Evolutionary conservation across 306 rosid species (phyloP), one percentile per base, ranked within the genome.

Genomic region (Malus orientalis): DNA sequence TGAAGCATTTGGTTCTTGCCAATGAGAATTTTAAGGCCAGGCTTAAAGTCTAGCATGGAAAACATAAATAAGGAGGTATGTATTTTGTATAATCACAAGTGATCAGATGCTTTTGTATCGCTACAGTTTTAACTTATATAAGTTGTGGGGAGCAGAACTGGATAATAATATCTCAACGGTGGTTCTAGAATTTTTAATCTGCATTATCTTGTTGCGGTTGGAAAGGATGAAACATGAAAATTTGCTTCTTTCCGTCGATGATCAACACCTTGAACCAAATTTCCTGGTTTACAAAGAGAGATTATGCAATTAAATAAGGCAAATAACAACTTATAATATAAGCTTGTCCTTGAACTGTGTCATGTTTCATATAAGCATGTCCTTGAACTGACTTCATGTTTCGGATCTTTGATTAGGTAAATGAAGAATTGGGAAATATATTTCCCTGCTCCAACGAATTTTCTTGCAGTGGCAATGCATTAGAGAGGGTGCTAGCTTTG

Each of bases 401-500:
- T 63, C 42, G 67, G 69, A 55, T 25, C 72, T 78, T 76, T 79
- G 38, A 68, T 70, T 79, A 96, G 98, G 97, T 91, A 81, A 96
- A 96, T 81, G 90, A 89, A 87, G 96, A 91, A 83, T 76, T 96
- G 76, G 93, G 88, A 68, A 86, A 86, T 77, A 81, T 74, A 82
- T 92, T 88, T 83, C 99, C 99, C 29, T 80, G 74, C 69, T 92
- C 88, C 80, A 87, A 86, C 20, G 86, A 87, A 63, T 86, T 91
- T 82, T 84, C 88, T 20, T 63, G 70, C 80, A 63, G 88, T 40
- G 96, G 99, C 74, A 92, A 91, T 87, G 93, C 99, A 53, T 77
- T 96, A 70, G 99, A 96, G 84, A 88, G 98, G 79, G 98, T 92
- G 53, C 97, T 96, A 69, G 96, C 99, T 75, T 82, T 96, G 84